These are phyloP conservation scores for Jatropha multifida DNA, from an alignment of 441 rosid species.

Conservation along the genomic window DNA sequence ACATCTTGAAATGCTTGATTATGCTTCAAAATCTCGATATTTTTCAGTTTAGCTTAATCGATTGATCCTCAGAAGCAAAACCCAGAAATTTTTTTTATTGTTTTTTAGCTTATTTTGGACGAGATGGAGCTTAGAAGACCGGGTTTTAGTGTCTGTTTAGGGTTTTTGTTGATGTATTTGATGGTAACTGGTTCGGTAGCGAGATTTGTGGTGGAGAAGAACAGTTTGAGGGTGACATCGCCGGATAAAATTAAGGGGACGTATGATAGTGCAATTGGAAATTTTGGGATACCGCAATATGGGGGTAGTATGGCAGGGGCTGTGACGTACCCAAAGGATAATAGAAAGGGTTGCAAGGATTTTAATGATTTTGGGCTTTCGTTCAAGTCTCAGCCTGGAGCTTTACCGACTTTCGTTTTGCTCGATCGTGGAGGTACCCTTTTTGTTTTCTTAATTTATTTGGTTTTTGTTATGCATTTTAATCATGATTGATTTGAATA, in stretches of 20 bases:
- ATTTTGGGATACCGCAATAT: constrained; percentile 98
- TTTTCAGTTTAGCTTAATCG: constrained; percentile 11
- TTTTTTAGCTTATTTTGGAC: neutral
- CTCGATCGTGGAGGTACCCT: constrained; percentile 90
- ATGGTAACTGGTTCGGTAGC: constrained; percentile 30
- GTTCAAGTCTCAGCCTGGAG: constrained; percentile 76
- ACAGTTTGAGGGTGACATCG: constrained; percentile 82
- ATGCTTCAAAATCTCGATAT: constrained; percentile 17
- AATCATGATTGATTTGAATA: constrained; percentile 3
- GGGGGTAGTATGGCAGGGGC: constrained; percentile 98
- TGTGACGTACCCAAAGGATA: constrained; percentile 75
- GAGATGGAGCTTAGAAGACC: constrained; percentile 24
- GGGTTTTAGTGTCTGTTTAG: constrained; percentile 27
- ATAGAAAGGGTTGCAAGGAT: constrained; percentile 74
- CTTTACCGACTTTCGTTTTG: constrained; percentile 81
- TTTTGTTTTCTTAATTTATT: constrained; percentile 9
- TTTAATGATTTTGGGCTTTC: constrained; percentile 67
- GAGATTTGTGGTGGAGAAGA: constrained; percentile 97
- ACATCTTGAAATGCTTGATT: neutral
- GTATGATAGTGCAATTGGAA: constrained; percentile 92
- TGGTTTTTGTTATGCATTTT: constrained; percentile 4
- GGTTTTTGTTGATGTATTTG: constrained; percentile 40
- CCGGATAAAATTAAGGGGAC: constrained; percentile 90
- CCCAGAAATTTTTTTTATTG: constrained; percentile 10
- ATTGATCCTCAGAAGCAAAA: constrained; percentile 17